A percentile compares a stretch with the other conserved stretches of the same genome.
Evolutionary conservation across 495 filamentous ascomycete species (phyloP).

Genomic region (Friedmanniomyces simplex): DNA sequence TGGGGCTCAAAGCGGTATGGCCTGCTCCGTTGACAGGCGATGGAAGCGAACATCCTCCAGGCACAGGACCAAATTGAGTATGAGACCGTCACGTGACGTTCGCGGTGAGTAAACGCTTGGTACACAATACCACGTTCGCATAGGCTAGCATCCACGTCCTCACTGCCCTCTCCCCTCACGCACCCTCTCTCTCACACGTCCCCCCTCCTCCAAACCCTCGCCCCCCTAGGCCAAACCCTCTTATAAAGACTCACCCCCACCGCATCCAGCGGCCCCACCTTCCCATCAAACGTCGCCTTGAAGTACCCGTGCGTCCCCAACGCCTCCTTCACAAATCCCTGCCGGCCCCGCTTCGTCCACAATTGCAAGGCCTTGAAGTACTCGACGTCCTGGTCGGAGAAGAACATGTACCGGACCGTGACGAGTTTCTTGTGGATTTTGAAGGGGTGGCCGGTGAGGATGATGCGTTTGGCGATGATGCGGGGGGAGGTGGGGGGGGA

Average conservation of each 20-base stretch:
- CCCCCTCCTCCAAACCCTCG: constrained; percentile 35
- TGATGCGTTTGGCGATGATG: constrained; percentile 85
- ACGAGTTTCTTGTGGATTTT: constrained; percentile 97
- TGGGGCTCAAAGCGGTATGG: no score
- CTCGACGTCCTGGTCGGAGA: constrained; percentile 83
- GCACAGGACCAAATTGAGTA: no score
- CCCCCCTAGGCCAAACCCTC: constrained; percentile 72
- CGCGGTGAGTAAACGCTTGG: no score
- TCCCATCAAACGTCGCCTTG: constrained; percentile 94
- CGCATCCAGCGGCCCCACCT: constrained; percentile 87
- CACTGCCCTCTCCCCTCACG: no score
- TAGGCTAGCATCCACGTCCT: no score
- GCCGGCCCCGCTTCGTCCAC: constrained; percentile 83
- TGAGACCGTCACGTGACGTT: no score
- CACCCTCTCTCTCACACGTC: not conserved
- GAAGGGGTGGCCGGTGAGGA: constrained; percentile 90
- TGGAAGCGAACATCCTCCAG: no score
- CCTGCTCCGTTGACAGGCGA: no score
- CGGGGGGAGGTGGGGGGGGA: constrained; percentile 67
- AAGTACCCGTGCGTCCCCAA: constrained; percentile 97
- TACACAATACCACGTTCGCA: no score
- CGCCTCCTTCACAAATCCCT: constrained; percentile 83
- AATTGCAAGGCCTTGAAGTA: constrained; percentile 96
- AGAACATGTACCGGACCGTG: constrained; percentile 98
- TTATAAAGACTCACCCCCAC: constrained; percentile 91